A percentile compares a stretch with the other conserved stretches of the same genome.
Conservation (phyloP, 1,284 basidiomycete genomes). For the Apiotrichum siamense region DNA sequence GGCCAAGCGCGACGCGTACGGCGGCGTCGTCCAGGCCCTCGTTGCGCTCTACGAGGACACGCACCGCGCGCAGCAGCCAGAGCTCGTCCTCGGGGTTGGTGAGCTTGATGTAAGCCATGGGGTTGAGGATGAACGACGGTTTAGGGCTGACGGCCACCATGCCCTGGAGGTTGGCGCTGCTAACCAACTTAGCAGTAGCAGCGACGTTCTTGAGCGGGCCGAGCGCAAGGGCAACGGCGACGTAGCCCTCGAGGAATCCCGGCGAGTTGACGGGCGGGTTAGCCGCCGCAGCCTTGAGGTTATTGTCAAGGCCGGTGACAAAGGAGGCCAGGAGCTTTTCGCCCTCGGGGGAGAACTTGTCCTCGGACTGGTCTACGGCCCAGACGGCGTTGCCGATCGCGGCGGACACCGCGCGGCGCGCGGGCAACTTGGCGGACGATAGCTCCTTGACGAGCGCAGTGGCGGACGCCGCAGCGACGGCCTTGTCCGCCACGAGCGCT, state of each 20-base stretch:
- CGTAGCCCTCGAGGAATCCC: constrained; percentile 75
- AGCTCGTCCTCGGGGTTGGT: constrained; percentile 59
- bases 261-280: constrained; percentile 57
- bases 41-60: constrained; percentile 54
- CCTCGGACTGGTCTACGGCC: constrained; percentile 37
- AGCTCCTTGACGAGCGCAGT: constrained; percentile 63
- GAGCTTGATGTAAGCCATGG: constrained; percentile 74
- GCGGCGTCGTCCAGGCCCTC: constrained; percentile 56
- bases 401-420: constrained; percentile 54
- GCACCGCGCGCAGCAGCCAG: constrained; percentile 70
- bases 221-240: constrained; percentile 63
- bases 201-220: constrained; percentile 51
- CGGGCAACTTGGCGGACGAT: constrained; percentile 54
- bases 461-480: constrained; percentile 51
- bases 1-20: constrained; percentile 58
- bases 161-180: constrained; percentile 37
- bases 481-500: constrained; percentile 50
- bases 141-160: constrained; percentile 53
- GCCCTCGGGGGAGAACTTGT: constrained; percentile 46
- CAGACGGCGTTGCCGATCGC: constrained; percentile 55
- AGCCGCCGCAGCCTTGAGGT: constrained; percentile 54
- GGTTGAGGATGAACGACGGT: constrained; percentile 78
- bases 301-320: constrained; percentile 60
- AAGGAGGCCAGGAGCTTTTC: constrained; percentile 54
- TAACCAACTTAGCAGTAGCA: constrained; percentile 25